Evolutionary conservation across 106 monocot genomes (phyloP).

Genomic region (Narthecium ossifragum): DNA sequence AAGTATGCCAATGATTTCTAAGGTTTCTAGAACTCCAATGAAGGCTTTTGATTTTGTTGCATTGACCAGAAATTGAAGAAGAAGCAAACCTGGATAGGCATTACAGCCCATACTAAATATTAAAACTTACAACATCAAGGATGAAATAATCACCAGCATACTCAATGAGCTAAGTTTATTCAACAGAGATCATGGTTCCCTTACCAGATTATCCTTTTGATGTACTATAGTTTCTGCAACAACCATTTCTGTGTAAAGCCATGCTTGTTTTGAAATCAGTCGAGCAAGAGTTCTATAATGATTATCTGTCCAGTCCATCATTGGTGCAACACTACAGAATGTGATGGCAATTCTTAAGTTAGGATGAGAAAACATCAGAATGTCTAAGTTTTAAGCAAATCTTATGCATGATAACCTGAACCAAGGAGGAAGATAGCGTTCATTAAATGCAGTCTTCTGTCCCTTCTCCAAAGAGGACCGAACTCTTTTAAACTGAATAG

Average conservation of each 20-base stretch:
- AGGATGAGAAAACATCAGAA: not conserved
- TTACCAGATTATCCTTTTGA: slow-evolving; percentile 88
- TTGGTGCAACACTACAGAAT: slow-evolving; percentile 80
- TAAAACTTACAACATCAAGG: not conserved
- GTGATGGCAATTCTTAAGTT: slow-evolving; percentile 1
- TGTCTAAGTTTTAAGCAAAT: not conserved
- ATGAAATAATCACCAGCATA: not conserved
- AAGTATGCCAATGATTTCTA: too few species aligned
- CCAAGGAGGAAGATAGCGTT: slow-evolving; percentile 30
- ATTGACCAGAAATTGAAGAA: too few species aligned
- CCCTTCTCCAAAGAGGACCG: slow-evolving; percentile 1
- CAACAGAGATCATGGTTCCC: not conserved
- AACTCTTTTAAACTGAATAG: slow-evolving; percentile 10
- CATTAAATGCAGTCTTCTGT: not conserved
- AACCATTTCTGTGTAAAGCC: slow-evolving; percentile 99
- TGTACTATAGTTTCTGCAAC: slow-evolving; percentile 98
- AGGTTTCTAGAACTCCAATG: too few species aligned
- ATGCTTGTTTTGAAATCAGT: slow-evolving; percentile 85
- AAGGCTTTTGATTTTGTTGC: too few species aligned
- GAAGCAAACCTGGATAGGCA: too few species aligned
- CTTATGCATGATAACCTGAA: slow-evolving; percentile 29
- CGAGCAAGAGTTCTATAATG: slow-evolving; percentile 87
- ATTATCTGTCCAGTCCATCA: slow-evolving; percentile 99
- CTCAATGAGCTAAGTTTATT: not conserved
- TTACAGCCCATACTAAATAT: too few species aligned